These are phyloP conservation scores for Logfia minima DNA, from an alignment of 129 eudicot genomes.

Conservation along the genomic window DNA sequence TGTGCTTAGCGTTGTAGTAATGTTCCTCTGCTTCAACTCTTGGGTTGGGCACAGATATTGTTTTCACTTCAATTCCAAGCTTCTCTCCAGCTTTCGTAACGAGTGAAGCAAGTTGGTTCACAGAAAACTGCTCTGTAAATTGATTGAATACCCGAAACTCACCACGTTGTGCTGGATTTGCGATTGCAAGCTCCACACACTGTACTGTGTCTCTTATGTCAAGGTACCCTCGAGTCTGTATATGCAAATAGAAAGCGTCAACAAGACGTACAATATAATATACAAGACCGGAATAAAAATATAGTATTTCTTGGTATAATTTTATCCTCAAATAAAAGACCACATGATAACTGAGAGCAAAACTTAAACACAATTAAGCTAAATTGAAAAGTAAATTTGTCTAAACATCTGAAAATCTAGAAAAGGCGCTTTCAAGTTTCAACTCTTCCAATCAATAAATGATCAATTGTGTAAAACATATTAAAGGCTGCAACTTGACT, in stretches of 20 bases:
- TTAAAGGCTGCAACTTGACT: not conserved
- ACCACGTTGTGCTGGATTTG: conserved; percentile 93
- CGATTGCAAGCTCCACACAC: conserved; percentile 90
- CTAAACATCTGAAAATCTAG: not conserved
- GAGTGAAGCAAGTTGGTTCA: conserved; percentile 82
- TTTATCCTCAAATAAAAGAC: not conserved
- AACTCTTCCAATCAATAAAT: not conserved
- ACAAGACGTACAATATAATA: not conserved
- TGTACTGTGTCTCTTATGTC: conserved; percentile 96
- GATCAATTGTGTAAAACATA: not conserved
- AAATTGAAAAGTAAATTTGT: not conserved
- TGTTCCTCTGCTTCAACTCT: conserved; percentile 99
- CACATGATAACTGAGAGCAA: not conserved
- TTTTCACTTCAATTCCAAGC: conserved; percentile 78
- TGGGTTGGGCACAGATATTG: conserved; percentile 93
- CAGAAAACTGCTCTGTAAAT: conserved; percentile 94
- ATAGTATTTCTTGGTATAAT: not conserved
- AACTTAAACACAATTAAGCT: not conserved
- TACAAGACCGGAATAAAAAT: not conserved
- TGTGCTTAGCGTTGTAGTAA: conserved; percentile 95
- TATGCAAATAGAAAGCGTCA: conserved; percentile 17
- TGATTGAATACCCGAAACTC: conserved; percentile 95
- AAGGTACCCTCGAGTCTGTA: conserved; percentile 93
- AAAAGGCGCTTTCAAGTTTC: not conserved
- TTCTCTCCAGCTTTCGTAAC: conserved; percentile 91